These are phyloP conservation scores for Trametes coccinea DNA, from an alignment of 768 basidiomycete genomes.

Conservation along the genomic window DNA sequence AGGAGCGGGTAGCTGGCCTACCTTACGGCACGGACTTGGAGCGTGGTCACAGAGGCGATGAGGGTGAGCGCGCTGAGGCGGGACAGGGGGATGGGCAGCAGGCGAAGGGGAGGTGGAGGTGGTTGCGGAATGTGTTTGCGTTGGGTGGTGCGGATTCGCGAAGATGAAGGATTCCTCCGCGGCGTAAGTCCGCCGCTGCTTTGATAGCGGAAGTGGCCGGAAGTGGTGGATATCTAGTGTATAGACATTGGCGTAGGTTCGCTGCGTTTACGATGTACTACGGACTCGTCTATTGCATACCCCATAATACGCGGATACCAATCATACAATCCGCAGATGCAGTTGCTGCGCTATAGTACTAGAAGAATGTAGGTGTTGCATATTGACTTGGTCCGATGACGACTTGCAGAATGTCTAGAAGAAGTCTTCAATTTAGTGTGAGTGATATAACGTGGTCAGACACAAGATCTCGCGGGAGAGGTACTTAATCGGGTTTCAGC, in stretches of 20 bases:
- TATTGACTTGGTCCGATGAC: too few species aligned
- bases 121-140: conserved; percentile 28
- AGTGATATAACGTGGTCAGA: neutral
- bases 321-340: too few species aligned
- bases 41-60: neutral
- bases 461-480: neutral
- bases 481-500: too few species aligned
- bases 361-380: too few species aligned
- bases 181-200: too few species aligned
- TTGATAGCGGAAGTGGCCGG: too few species aligned
- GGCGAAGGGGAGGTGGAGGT: conserved; percentile 31
- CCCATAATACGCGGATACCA: neutral
- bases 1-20: conserved; percentile 1
- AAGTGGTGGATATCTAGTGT: neutral
- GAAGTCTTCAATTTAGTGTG: neutral
- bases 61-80: neutral
- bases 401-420: neutral
- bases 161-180: neutral
- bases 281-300: neutral
- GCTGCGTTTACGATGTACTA: neutral
- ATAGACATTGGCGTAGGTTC: conserved; percentile 1
- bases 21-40: conserved; percentile 14
- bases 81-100: neutral
- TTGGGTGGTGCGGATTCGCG: conserved; percentile 5
- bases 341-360: too few species aligned